Conservation (phyloP, 75 land plant genomes). For the Picea glauca region DNA sequence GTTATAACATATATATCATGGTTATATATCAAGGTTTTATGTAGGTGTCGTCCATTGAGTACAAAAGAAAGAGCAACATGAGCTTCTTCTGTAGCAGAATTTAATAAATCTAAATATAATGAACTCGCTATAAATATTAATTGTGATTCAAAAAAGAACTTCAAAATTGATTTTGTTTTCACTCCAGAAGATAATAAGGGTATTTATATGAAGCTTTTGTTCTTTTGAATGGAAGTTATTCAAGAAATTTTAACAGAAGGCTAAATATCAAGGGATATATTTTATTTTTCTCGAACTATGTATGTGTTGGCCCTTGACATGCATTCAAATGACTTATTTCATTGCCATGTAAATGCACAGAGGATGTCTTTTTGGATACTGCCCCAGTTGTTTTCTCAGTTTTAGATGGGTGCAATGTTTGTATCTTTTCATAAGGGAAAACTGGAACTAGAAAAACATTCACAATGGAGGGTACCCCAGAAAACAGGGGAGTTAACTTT, state of each 20-base stretch:
- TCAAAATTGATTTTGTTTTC: conserved; percentile 59
- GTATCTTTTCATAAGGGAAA: no score
- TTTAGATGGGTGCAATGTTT: no score
- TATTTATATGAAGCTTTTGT: not conserved
- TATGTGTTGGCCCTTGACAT: no score
- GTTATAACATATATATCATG: no score
- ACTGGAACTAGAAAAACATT: no score
- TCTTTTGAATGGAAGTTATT: not conserved
- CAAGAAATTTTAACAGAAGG: not conserved
- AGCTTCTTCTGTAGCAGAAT: conserved; percentile 29
- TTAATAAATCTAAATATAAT: conserved; percentile 30
- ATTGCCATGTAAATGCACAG: no score
- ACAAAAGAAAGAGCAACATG: conserved; percentile 28
- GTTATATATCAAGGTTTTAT: conserved; percentile 41
- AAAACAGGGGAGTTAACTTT: no score
- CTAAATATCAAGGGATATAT: not conserved
- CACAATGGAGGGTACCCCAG: no score
- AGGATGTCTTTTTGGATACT: no score
- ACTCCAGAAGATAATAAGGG: conserved; percentile 18
- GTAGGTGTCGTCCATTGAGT: conserved; percentile 51
- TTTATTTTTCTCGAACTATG: not conserved
- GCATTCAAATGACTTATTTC: no score
- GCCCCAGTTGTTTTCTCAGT: no score
- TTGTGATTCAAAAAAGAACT: conserved; percentile 30
- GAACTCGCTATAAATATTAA: conserved; percentile 15